Evolutionary conservation across 257 asterid species (phyloP), one percentile per base, ranked within the genome.

Genomic region (Echites panduratus): DNA sequence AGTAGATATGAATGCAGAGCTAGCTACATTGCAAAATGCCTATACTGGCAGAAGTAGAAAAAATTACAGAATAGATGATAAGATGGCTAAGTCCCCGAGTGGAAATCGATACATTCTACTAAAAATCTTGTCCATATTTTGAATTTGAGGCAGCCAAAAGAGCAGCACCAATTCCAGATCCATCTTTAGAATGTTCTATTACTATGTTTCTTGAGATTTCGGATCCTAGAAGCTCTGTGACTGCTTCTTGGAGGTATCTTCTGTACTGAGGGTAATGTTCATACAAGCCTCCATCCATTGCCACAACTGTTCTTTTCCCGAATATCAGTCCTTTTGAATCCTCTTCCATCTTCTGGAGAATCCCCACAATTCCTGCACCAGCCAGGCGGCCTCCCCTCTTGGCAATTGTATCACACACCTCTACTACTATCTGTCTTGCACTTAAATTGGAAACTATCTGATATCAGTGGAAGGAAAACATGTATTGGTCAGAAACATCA

Each of bases 101-200:
- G 14, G 63, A 14, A 70, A 61, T n/a, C 62, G 19, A 72, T 22
- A 71, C n/a, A 22, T 29, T 66, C 70, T 32, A 41, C 71, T 54
- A 79, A 47, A 66, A 78, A 78, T 84, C 78, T 63, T 78, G 93
- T 61, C 26, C 76, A 78, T 89, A 86, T 68, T 84, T 86, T 9
- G 96, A 91, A 77, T 89, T 86, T 45, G 97, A 73, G 73, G 95
- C 96, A 82, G 97, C 97, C 84, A 91, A 84, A 32, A 91, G 88
- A 27, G 96, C 95, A 44, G 96, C 97, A 49, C 95, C 96, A 78
- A 89, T 87, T 49, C 96, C 87, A 58, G 96, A 91, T 5, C 96
- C 96, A 82, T 89, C 97, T 77, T 91, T 89, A 29, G 96, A 85
- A 79, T 89, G 96, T 71, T 89, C 87, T 38, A 87, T 87, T 9